A percentile compares a stretch with the other conserved stretches of the same genome.
Evolutionary conservation across 2,329 filamentous ascomycete species (phyloP).

Genomic region (Aspergillus glaucus): DNA sequence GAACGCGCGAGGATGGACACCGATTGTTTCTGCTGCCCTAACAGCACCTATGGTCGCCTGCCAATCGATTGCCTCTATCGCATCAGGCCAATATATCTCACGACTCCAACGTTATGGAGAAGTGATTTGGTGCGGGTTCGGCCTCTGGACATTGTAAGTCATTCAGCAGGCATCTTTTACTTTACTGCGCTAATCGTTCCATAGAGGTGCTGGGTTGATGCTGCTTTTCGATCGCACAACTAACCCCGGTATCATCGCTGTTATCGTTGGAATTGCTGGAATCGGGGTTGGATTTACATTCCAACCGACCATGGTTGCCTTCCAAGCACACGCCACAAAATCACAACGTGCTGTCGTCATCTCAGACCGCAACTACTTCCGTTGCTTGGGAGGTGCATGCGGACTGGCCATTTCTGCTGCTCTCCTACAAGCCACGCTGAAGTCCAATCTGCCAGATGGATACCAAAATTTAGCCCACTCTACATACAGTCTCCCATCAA

Average conservation of each 20-base stretch:
- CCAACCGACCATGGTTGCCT: slow-evolving; percentile 50
- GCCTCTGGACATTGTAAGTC: slow-evolving; percentile 42
- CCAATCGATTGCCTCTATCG: slow-evolving; percentile 36
- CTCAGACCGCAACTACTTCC: slow-evolving; percentile 57
- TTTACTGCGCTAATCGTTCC: slow-evolving; percentile 1
- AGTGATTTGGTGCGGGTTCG: slow-evolving; percentile 48
- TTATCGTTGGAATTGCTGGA: slow-evolving; percentile 48
- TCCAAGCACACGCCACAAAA: slow-evolving; percentile 53
- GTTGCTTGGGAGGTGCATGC: slow-evolving; percentile 52
- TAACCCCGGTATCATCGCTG: slow-evolving; percentile 43
- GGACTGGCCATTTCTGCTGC: slow-evolving; percentile 55
- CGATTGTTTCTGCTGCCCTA: slow-evolving; percentile 47
- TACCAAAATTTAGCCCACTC: slow-evolving; percentile 34
- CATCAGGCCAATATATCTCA: slow-evolving; percentile 54
- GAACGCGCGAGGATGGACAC: slow-evolving; percentile 45
- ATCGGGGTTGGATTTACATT: slow-evolving; percentile 50
- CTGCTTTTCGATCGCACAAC: slow-evolving; percentile 45
- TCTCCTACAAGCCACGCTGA: slow-evolving; percentile 37
- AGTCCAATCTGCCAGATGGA: slow-evolving; percentile 34
- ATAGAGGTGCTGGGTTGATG: slow-evolving; percentile 46
- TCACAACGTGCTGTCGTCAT: slow-evolving; percentile 57
- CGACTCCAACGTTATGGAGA: slow-evolving; percentile 52
- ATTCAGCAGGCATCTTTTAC: too few species aligned
- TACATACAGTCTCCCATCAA: slow-evolving; percentile 32
- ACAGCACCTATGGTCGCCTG: slow-evolving; percentile 45